A percentile compares a stretch with the other conserved stretches of the same genome.
phyloP scores from a whole-genome alignment of 352 stramenopile species.

The Blastocystis sp. region DNA sequence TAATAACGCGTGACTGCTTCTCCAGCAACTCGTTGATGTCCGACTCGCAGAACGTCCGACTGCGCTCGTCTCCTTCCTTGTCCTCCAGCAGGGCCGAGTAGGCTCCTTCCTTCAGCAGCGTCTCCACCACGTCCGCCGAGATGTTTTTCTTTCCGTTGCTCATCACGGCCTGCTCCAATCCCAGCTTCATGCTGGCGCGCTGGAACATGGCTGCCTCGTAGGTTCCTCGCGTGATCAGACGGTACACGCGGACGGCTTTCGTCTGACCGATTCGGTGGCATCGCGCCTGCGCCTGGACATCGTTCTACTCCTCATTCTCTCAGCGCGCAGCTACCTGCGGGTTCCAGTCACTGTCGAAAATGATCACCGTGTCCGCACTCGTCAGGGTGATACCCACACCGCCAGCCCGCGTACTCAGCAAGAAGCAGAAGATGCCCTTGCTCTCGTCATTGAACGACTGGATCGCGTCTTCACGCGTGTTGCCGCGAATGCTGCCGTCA shows the following conservation, averaged over 20 bases:
- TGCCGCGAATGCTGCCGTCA: conserved; percentile 78
- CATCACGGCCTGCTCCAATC: conserved; percentile 93
- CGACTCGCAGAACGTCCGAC: conserved; percentile 77
- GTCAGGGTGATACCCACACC: conserved; percentile 95
- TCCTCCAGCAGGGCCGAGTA: conserved; percentile 85
- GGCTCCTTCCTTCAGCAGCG: conserved; percentile 88
- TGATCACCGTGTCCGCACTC: conserved; percentile 94
- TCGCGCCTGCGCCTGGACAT: conserved; percentile 73
- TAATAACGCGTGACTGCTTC: conserved; percentile 56
- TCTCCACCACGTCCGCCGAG: conserved; percentile 78
- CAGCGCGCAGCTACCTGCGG: conserved; percentile 68
- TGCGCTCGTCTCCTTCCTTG: conserved; percentile 85
- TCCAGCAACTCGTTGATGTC: conserved; percentile 84
- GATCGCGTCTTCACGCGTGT: conserved; percentile 79
- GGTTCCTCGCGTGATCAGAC: conserved; percentile 88
- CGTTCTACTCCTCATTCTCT: conserved; percentile 63
- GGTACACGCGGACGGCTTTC: conserved; percentile 76
- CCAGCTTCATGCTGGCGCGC: conserved; percentile 90
- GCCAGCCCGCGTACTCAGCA: conserved; percentile 90
- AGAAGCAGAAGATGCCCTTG: conserved; percentile 90
- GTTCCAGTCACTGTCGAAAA: conserved; percentile 98
- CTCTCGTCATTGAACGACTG: conserved; percentile 86
- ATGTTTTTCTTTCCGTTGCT: conserved; percentile 69
- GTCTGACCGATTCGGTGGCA: conserved; percentile 76
- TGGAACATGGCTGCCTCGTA: conserved; percentile 99